A percentile compares a stretch with the other conserved stretches of the same genome.
These are phyloP conservation scores for Achlya hypogyna DNA, from an alignment of 352 stramenopile species.

Conservation along the genomic window DNA sequence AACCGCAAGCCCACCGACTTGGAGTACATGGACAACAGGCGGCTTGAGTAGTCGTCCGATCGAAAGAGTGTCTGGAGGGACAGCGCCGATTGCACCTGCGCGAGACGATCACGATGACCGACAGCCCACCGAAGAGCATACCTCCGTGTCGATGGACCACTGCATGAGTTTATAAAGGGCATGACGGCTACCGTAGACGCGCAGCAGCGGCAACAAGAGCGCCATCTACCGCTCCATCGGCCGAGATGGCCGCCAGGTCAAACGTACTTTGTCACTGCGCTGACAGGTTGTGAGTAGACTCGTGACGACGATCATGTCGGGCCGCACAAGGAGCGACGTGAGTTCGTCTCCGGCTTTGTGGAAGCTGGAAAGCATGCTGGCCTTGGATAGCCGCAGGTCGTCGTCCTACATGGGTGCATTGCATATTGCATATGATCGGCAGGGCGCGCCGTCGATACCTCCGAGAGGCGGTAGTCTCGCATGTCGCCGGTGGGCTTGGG, in stretches of 20 bases:
- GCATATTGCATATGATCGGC: background rate
- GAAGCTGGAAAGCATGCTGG: background rate
- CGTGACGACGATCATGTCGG: slow-evolving; percentile 26
- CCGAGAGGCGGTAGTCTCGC: background rate
- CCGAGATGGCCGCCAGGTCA: slow-evolving; percentile 36
- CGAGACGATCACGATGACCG: no score
- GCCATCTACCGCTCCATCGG: slow-evolving; percentile 53
- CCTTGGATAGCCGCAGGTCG: background rate
- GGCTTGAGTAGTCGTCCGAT: slow-evolving; percentile 62
- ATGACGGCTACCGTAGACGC: slow-evolving; percentile 51
- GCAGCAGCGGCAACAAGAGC: slow-evolving; percentile 49
- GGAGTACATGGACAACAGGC: slow-evolving; percentile 65
- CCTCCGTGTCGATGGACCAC: slow-evolving; percentile 69
- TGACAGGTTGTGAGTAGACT: slow-evolving; percentile 12
- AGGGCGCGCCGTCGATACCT: background rate
- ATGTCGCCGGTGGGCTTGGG: background rate
- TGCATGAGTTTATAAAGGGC: slow-evolving; percentile 49
- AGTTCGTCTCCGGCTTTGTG: slow-evolving; percentile 2
- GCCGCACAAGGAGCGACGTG: slow-evolving; percentile 1
- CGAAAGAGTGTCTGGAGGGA: slow-evolving; percentile 73
- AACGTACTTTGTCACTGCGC: slow-evolving; percentile 14
- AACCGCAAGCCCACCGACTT: slow-evolving; percentile 64
- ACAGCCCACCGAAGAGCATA: no score
- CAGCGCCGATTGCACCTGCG: slow-evolving; percentile 50
- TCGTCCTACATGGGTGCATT: background rate